Base-by-base conservation (phyloP, 768 basidiomycete genomes). In the Mycena latifolia region DNA sequence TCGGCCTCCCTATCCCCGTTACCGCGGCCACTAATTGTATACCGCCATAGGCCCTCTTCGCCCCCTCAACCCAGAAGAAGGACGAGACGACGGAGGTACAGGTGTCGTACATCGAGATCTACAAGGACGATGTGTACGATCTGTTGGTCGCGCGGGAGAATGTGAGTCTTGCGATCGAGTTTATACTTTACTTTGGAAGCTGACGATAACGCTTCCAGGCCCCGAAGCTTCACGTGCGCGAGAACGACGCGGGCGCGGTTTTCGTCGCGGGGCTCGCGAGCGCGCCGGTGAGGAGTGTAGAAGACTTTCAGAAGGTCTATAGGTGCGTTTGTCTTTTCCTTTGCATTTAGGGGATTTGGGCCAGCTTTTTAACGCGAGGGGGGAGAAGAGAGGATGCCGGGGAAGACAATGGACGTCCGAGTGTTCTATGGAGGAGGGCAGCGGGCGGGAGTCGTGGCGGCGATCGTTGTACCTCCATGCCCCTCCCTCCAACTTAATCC, bases 121-220 rank as follows among this genome's bases (percentile, higher is more conserved):
- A 95, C 78, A 93, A 93, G 73, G 94, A 96, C 73, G 95, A 96
- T 67, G 91, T 92, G 4, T 96, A 93, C 72, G 95, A 96, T 74
- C 84, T 97, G 27, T 84, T 96, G 4, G 92, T 92, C 1, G 81
- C 85, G 55, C 82, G 91, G 55, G 91, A 91, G 62, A 87, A 83
- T 59, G 91, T 91, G 71, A 24, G 87, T 81, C 29, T 39, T 17
- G 37, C 31, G 29, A 5, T 43, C 22, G n/a, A n/a, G n/a, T n/a
- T n/a, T n/a, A n/a, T n/a, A n/a, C n/a, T n/a, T n/a, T n/a, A n/a
- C n/a, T n/a, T n/a, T n/a, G n/a, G 17, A 39, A 15, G 15, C 37
- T 17, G 37, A 39, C 6, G 15, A 9, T 39, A 18, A 12, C 17
- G 10, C 17, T 14, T 18, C 28, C 43, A 85, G 84, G 84, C 85